Base-by-base conservation (phyloP, 2,329 filamentous ascomycete genomes). In the Emericellopsis atlantica region DNA sequence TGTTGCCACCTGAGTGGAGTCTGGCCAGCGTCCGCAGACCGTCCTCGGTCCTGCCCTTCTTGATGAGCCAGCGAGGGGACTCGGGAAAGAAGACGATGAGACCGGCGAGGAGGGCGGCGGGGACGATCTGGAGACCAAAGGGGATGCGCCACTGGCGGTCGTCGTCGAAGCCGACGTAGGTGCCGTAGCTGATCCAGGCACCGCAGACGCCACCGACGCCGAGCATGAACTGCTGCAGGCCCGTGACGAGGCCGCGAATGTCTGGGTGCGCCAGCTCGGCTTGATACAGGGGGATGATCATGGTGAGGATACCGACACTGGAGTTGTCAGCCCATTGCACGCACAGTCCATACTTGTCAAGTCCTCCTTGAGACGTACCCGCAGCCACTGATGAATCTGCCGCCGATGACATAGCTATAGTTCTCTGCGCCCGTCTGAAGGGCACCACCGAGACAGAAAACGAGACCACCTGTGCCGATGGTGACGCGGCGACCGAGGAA, bases 201-300 rank as follows among this genome's bases (percentile, higher is more conserved):
- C 85, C 84, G 14, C 79, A 62, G 2, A 92, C 70, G 14, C 82
- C 66, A 43, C 85, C 85, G 23, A 90, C 73, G 1, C 84, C 84
- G 40, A 90, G 57, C 83, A 89, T 89, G 54, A 89, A 88, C 51
- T 89, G 84, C 56, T 89, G 84, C 4, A 90, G 65, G 24, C 77
- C 74, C 1, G 83, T 88, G 26, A 92, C 72, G 46, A 79, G 68
- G 11, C 84, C 85, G 56, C 85, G 75, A 51, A 90, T 90, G 43
- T 71, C 73, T 2, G 85, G 85, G 54, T 90, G 85, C 4, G 81
- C 79, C 21, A 90, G 70, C 53, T 92, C 85, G 18, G 81, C 83
- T 54, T 89, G 84, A 55, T 88, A 90, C 0, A 89, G 59, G 2
- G 84, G 60, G 41, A 64, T 55, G 9, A 58, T 57, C 58, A 60